Conservation (phyloP, 2,329 filamentous ascomycete genomes). For the Plectosphaerella sp. region DNA sequence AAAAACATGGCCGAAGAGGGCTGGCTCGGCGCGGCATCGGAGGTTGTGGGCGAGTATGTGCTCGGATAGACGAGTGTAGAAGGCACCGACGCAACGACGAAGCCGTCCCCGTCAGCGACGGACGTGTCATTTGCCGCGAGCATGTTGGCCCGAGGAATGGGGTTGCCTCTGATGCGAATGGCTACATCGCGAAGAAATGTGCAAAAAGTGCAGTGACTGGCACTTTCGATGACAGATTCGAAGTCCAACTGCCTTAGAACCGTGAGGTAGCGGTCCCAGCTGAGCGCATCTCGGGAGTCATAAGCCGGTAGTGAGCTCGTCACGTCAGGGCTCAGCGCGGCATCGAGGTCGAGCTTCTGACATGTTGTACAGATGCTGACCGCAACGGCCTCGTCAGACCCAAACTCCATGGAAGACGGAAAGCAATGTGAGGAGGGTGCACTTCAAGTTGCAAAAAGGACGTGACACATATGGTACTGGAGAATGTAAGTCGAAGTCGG, state of each 20-base stretch:
- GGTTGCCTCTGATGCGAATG: background rate
- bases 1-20: background rate
- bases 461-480: no score
- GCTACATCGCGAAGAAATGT: constrained; percentile 1
- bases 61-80: background rate
- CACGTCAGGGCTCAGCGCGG: background rate
- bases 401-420: no score
- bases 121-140: no score
- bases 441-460: no score
- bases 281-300: background rate
- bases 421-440: background rate
- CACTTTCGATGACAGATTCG: background rate
- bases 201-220: background rate
- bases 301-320: background rate
- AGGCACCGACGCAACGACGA: background rate
- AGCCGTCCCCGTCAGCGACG: background rate
- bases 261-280: constrained; percentile 1
- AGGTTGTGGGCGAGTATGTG: background rate
- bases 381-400: background rate
- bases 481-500: no score
- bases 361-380: constrained; percentile 1
- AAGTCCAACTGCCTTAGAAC: background rate
- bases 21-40: no score
- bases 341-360: background rate
- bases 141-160: background rate